Evolutionary conservation across 2,329 filamentous ascomycete genomes (phyloP).

Genomic region (Colletotrichum limetticola): DNA sequence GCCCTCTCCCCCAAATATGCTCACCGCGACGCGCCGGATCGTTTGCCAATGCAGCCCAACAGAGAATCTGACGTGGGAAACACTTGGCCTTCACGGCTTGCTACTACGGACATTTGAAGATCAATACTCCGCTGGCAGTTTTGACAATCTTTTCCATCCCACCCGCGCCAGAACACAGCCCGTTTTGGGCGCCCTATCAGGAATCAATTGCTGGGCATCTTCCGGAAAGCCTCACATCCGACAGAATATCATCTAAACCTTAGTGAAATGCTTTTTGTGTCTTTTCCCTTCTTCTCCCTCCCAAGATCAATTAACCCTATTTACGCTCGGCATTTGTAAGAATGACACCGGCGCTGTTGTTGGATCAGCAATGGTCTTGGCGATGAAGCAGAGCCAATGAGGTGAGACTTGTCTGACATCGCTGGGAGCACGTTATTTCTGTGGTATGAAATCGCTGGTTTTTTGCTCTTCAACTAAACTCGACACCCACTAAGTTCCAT

Average conservation of each 20-base stretch:
- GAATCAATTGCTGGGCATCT: neutral
- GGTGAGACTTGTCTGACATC: slow-evolving; percentile 2
- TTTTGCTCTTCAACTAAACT: neutral
- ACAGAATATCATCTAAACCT: neutral
- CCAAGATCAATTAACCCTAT: neutral
- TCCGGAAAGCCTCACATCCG: slow-evolving; percentile 13
- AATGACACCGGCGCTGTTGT: neutral
- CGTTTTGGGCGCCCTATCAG: neutral
- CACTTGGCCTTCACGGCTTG: neutral
- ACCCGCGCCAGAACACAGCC: neutral
- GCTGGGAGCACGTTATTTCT: neutral
- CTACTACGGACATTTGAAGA: neutral
- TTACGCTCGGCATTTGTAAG: slow-evolving; percentile 3
- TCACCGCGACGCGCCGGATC: neutral
- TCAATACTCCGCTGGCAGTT: neutral
- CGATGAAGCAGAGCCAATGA: neutral
- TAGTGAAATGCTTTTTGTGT: neutral
- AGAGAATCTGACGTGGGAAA: neutral
- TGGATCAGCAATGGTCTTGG: slow-evolving; percentile 13
- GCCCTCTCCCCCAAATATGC: neutral
- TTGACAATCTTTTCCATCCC: neutral
- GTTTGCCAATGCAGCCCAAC: neutral
- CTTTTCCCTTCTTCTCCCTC: neutral
- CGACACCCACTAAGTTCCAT: too few species aligned
- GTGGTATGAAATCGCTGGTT: neutral